A percentile compares a stretch with the other conserved stretches of the same genome.
phyloP scores from a whole-genome alignment of 768 basidiomycete genomes.

The Botryobasidium botryosum region DNA sequence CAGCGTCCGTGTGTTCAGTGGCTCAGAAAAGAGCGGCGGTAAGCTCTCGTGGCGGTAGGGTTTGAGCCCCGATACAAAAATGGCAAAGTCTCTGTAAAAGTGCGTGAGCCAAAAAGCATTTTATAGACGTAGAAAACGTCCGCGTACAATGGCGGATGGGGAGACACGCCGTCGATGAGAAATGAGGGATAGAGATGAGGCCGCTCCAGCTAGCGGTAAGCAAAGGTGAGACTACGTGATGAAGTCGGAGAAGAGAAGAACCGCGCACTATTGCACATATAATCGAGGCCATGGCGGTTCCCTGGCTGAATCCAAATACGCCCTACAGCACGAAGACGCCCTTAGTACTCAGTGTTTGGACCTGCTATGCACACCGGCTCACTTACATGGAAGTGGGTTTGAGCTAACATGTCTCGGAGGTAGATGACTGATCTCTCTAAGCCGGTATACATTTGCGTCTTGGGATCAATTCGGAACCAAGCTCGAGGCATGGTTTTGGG shows the following conservation, averaged over 20 bases:
- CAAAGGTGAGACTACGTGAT: conserved; percentile 1
- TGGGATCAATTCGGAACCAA: too few relatives aligned
- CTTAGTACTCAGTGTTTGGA: too few relatives aligned
- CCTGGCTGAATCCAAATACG: conserved; percentile 72
- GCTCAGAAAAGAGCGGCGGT: conserved; percentile 29
- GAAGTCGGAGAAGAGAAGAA: neutral
- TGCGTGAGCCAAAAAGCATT: neutral
- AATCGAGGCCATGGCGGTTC: conserved; percentile 57
- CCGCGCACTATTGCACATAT: conserved; percentile 46
- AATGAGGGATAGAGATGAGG: conserved; percentile 36
- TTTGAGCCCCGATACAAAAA: conserved; percentile 56
- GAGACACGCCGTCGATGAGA: conserved; percentile 43
- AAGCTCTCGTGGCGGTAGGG: conserved; percentile 17
- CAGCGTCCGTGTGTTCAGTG: conserved; percentile 50
- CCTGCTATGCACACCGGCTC: too few relatives aligned
- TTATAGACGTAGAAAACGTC: neutral
- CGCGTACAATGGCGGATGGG: conserved; percentile 60
- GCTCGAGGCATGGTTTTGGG: too few relatives aligned
- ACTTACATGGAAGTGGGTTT: too few relatives aligned
- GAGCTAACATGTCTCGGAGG: too few relatives aligned
- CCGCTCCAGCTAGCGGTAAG: conserved; percentile 30
- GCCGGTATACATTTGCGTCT: too few relatives aligned
- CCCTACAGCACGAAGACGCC: too few relatives aligned
- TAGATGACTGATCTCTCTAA: too few relatives aligned
- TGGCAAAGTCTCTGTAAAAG: conserved; percentile 44